These are phyloP conservation scores for Geotrichum fermentans DNA, from an alignment of 1,139 yeast species.

Conservation along the genomic window DNA sequence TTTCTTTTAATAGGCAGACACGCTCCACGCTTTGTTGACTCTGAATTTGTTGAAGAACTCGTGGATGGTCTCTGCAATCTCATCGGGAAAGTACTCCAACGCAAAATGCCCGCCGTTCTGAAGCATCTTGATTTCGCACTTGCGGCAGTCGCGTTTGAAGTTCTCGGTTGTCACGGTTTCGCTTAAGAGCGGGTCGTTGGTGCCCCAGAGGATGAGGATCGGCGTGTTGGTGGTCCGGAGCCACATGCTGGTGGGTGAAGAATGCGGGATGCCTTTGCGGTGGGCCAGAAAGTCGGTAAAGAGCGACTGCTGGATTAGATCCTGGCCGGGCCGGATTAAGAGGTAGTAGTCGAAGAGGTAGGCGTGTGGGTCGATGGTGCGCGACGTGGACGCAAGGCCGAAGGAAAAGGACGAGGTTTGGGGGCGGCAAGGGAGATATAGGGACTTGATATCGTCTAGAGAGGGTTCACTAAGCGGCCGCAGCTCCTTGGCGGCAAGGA, in stretches of 20 bases:
- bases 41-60: background rate
- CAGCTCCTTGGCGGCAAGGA: too few relatives aligned
- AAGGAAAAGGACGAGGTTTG: background rate
- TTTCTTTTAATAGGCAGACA: background rate
- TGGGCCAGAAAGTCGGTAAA: constrained; percentile 41
- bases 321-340: constrained; percentile 32
- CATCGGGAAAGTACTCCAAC: constrained; percentile 25
- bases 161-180: constrained; percentile 38
- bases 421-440: constrained; percentile 1
- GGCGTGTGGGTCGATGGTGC: background rate
- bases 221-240: constrained; percentile 40
- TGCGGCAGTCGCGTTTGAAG: constrained; percentile 30
- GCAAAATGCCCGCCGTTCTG: constrained; percentile 43
- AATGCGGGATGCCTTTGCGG: constrained; percentile 27
- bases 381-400: background rate
- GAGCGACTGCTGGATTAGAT: constrained; percentile 36
- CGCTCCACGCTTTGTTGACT: background rate
- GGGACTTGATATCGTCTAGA: constrained; percentile 3
- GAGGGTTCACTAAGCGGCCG: background rate
- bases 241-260: constrained; percentile 27
- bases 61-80: background rate
- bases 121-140: constrained; percentile 31
- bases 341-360: constrained; percentile 31
- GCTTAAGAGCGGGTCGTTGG: constrained; percentile 40
- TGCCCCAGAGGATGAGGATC: constrained; percentile 43